phyloP scores from a whole-genome alignment of 192 early-diverging fungal species.

The Coemansia sp. region DNA sequence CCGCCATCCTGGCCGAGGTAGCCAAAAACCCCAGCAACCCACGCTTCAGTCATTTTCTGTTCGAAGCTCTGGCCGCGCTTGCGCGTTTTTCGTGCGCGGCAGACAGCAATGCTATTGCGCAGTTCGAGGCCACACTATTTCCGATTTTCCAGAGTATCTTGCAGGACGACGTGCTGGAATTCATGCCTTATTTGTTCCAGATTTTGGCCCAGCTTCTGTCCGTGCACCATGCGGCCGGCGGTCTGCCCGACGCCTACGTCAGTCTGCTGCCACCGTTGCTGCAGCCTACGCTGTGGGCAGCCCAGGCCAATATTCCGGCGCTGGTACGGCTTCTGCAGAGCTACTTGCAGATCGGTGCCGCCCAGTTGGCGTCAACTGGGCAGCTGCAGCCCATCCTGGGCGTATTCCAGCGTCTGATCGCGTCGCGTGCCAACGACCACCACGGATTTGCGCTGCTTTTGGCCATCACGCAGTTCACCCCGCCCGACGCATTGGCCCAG shows the following conservation, averaged over 20 bases:
- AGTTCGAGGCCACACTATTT: conserved; percentile 88
- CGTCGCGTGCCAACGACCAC: conserved; percentile 81
- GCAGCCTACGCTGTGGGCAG: conserved; percentile 84
- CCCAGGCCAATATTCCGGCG: conserved; percentile 90
- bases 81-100: conserved; percentile 80
- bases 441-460: conserved; percentile 81
- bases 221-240: conserved; percentile 60
- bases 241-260: conserved; percentile 74
- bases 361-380: conserved; percentile 65
- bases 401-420: conserved; percentile 88
- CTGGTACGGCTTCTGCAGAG: conserved; percentile 85
- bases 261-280: conserved; percentile 75
- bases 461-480: conserved; percentile 74
- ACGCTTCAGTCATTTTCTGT: conserved; percentile 95
- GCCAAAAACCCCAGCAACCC: conserved; percentile 97
- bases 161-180: conserved; percentile 82
- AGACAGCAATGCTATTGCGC: conserved; percentile 63
- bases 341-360: conserved; percentile 75
- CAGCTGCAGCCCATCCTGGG: conserved; percentile 85
- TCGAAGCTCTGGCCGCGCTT: conserved; percentile 88
- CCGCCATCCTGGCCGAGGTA: conserved; percentile 75
- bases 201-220: conserved; percentile 85
- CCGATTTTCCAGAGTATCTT: conserved; percentile 88
- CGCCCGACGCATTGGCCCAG: conserved; percentile 59
- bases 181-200: conserved; percentile 97